Conservation (phyloP, 176 grass and related monocot genomes). For the Themeda triandra region DNA sequence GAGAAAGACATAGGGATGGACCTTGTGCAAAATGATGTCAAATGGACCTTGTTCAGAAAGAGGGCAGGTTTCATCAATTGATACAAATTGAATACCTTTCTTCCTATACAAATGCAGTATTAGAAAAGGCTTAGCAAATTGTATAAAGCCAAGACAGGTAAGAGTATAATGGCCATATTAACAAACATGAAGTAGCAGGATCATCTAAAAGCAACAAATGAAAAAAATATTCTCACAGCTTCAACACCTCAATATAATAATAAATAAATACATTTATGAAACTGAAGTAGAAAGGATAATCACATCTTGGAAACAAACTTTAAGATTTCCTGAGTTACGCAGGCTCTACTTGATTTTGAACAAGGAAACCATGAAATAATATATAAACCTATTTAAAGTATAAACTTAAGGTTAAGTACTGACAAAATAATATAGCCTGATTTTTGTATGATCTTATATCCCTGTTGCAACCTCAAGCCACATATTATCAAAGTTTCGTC, state of each 20-base stretch:
- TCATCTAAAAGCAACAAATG: slow-evolving; percentile 3
- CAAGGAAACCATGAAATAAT: not conserved
- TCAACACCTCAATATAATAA: not conserved
- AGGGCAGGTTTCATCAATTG: slow-evolving; percentile 56
- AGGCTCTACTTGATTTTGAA: not conserved
- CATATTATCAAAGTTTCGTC: not conserved
- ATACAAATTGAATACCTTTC: slow-evolving; percentile 71
- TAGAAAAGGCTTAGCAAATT: not conserved
- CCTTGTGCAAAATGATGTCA: slow-evolving; percentile 91
- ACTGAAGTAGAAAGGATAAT: not conserved
- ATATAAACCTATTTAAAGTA: not conserved
- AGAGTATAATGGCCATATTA: not conserved
- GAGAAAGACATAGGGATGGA: not conserved
- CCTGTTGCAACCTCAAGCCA: not conserved
- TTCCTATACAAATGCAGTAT: slow-evolving; percentile 54
- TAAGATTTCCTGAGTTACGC: not conserved
- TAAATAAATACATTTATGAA: not conserved
- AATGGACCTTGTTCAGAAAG: slow-evolving; percentile 85
- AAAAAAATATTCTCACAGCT: not conserved
- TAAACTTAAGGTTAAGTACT: not conserved
- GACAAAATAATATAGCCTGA: not conserved
- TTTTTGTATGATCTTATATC: not conserved
- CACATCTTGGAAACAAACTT: not conserved
- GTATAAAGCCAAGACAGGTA: not conserved
- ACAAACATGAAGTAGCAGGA: not conserved